A percentile compares a stretch with the other conserved stretches of the same genome.
phyloP scores from a whole-genome alignment of 768 basidiomycete genomes.

The Filobasidium wieringae region DNA sequence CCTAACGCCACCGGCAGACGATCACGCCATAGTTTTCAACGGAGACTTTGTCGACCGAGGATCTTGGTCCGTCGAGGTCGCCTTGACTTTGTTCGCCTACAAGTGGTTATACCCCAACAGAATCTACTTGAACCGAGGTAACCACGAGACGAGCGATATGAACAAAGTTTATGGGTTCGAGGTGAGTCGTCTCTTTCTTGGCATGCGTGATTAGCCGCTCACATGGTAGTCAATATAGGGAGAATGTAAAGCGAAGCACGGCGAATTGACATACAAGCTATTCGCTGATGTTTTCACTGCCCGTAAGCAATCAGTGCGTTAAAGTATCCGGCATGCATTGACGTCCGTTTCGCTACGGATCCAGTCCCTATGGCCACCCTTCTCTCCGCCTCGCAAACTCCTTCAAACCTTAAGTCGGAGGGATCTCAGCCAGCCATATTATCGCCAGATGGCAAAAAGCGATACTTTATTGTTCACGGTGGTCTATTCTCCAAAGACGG shows the following conservation, averaged over 20 bases:
- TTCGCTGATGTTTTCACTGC: constrained; percentile 89
- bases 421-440: constrained; percentile 53
- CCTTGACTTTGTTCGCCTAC: constrained; percentile 81
- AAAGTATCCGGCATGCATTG: neutral
- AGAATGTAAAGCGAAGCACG: constrained; percentile 92
- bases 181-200: neutral
- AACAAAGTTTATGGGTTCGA: constrained; percentile 49
- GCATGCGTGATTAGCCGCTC: neutral
- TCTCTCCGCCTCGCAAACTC: constrained; percentile 54
- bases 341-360: neutral
- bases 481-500: constrained; percentile 91
- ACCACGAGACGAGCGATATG: constrained; percentile 73
- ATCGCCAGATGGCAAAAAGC: constrained; percentile 66
- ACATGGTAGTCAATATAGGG: constrained; percentile 45
- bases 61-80: constrained; percentile 46
- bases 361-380: constrained; percentile 83
- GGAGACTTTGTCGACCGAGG: constrained; percentile 93
- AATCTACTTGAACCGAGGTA: constrained; percentile 90
- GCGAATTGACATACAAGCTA: constrained; percentile 89
- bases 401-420: constrained; percentile 41
- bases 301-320: constrained; percentile 49
- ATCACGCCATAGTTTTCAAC: constrained; percentile 50
- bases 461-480: constrained; percentile 91
- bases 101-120: constrained; percentile 90
- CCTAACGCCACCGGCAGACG: constrained; percentile 70